A percentile compares a stretch with the other conserved stretches of the same genome.
These are phyloP conservation scores for Xylaria sp. DNA, from an alignment of 2,329 filamentous ascomycete species.

Conservation along the genomic window DNA sequence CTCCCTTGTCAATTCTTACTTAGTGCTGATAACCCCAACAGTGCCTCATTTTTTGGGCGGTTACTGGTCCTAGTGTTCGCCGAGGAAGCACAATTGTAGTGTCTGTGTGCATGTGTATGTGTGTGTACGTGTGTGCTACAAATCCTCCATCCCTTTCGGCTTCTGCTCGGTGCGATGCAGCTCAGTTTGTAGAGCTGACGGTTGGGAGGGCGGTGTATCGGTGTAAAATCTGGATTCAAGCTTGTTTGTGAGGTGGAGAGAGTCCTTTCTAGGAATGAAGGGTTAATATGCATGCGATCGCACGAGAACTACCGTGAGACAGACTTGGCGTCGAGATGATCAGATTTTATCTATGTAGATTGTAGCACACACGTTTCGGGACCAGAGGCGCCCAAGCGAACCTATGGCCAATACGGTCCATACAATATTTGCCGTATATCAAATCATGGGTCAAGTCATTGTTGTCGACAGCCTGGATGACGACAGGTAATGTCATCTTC, in stretches of 20 bases:
- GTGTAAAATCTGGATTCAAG: background rate
- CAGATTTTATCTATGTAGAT: background rate
- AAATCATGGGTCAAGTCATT: background rate
- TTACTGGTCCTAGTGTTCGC: background rate
- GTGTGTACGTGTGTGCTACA: too few species aligned
- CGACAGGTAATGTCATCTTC: background rate
- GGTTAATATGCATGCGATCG: background rate
- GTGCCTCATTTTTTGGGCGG: too few species aligned
- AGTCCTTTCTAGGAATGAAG: background rate
- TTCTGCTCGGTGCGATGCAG: slow-evolving; percentile 4
- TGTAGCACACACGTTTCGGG: background rate
- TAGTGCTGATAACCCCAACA: background rate
- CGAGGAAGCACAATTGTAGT: background rate
- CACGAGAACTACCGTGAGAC: background rate
- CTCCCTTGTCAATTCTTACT: slow-evolving; percentile 5
- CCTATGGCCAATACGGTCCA: background rate
- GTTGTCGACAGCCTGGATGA: background rate
- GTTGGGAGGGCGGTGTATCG: background rate
- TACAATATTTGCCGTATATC: background rate
- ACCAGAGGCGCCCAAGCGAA: background rate
- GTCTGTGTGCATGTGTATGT: too few species aligned
- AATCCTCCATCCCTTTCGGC: slow-evolving; percentile 4
- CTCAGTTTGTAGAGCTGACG: background rate
- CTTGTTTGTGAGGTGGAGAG: background rate
- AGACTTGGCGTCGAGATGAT: slow-evolving; percentile 8